Base-by-base conservation (phyloP, 176 grass and related monocot species). In the Lolium multiflorum region DNA sequence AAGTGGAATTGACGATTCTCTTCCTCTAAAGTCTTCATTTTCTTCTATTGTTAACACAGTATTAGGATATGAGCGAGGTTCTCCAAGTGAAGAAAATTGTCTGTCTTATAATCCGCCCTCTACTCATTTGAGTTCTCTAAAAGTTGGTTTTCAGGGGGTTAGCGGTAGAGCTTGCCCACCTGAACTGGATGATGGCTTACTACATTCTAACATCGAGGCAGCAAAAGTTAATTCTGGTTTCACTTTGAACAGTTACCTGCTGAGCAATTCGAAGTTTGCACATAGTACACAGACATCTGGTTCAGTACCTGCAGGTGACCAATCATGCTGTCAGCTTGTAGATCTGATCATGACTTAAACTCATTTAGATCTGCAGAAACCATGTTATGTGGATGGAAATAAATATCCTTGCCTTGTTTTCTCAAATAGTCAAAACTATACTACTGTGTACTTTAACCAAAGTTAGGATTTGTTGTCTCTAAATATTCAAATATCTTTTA, bases 11-110 rank as follows among this genome's bases (percentile, higher is more conserved):
- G 77, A 69, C 10, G 88, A 91, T 71, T 35, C 88, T 88, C 14
- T 83, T 82, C 71, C 83, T 56, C 84, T 85, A 62, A 75, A 78
- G 37, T 81, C 89, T 85, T 86, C 85, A 66, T 71, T 66, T 88
- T 90, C 86, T 79, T 98, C 89, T 74, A 80, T 93, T 87, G 93
- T 95, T 66, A 89, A 95, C 60, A 81, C 93, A 80, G 85, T 98
- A 60, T 93, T 98, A 43, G 83, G 84, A 71, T 86, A 41, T 76
- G 76, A 87, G 39, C 18, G 11, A 46, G 31, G 61, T 81, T 67
- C 78, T 79, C 89, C 77, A 82, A 61, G 79, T 75, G 57, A 64
- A 39, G 39, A 89, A 46, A 91, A 81, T 55, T 66, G 89, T 25
- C 64, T 71, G 68, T 75, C 87, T 74, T 78, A 67, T 91, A 87